phyloP scores from a whole-genome alignment of 495 filamentous ascomycete species.

The Mycothermus thermophilus region DNA sequence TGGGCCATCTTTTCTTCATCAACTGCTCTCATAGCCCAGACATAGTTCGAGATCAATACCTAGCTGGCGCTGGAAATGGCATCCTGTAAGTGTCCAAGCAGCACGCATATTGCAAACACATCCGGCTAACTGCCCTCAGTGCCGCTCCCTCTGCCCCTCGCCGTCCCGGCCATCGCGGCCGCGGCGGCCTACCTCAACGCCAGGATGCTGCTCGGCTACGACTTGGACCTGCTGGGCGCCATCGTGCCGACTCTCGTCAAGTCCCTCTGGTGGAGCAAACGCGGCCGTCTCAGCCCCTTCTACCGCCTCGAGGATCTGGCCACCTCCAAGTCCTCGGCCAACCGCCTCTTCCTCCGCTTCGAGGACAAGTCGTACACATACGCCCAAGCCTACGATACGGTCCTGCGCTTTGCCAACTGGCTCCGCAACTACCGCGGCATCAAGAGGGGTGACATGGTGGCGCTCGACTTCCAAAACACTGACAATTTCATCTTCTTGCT shows the following conservation, averaged over 20 bases:
- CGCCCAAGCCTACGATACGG: slow-evolving; percentile 60
- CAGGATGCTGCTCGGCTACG: slow-evolving; percentile 51
- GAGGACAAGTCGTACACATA: slow-evolving; percentile 67
- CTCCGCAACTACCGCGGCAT: slow-evolving; percentile 57
- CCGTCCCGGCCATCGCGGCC: slow-evolving; percentile 51
- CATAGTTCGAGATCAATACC: no score
- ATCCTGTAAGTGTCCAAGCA: background rate
- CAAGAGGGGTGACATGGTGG: slow-evolving; percentile 67
- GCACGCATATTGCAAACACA: background rate
- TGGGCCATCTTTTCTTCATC: no score
- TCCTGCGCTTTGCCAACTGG: slow-evolving; percentile 71
- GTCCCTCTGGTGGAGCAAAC: slow-evolving; percentile 30
- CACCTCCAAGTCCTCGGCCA: slow-evolving; percentile 37
- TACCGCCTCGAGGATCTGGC: slow-evolving; percentile 65
- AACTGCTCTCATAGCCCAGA: no score
- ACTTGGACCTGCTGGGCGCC: slow-evolving; percentile 41
- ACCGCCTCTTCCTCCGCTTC: slow-evolving; percentile 56
- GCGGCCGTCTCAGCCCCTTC: slow-evolving; percentile 59
- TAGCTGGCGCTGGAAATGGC: background rate
- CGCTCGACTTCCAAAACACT: slow-evolving; percentile 79
- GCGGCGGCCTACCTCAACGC: slow-evolving; percentile 74
- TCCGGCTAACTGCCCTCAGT: slow-evolving; percentile 1
- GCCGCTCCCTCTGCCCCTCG: slow-evolving; percentile 36
- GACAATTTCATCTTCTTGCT: slow-evolving; percentile 71
- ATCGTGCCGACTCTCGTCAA: slow-evolving; percentile 31